phyloP scores from a whole-genome alignment of 1,284 basidiomycete species.

The Microbotryum lychnidis-dioicae region DNA sequence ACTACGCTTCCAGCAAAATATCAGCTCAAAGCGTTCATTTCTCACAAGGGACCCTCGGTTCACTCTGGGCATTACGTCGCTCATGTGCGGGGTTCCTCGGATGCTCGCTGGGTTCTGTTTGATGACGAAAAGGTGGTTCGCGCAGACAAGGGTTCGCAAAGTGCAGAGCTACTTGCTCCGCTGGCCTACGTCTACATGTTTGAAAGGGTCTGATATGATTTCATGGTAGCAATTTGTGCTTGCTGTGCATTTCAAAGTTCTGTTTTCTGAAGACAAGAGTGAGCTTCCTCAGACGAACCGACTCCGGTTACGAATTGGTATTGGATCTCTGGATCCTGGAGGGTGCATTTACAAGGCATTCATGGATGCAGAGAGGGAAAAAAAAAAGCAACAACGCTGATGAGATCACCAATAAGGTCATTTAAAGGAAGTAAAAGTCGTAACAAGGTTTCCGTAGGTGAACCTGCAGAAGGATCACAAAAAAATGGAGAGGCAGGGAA shows the following conservation, averaged over 20 bases:
- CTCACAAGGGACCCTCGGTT: constrained; percentile 90
- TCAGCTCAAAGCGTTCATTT: constrained; percentile 82
- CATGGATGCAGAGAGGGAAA: no score
- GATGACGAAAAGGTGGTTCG: constrained; percentile 93
- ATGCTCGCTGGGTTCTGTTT: constrained; percentile 68
- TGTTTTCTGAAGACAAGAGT: no score
- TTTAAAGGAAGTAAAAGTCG: no score
- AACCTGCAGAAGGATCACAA: no score
- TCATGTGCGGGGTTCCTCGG: constrained; percentile 50
- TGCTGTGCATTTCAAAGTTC: no score
- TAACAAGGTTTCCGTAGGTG: no score
- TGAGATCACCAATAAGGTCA: no score
- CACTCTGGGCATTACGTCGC: constrained; percentile 93
- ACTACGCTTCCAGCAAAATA: constrained; percentile 62
- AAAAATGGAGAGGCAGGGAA: constrained; percentile 2
- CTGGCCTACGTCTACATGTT: constrained; percentile 85
- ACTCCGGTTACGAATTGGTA: no score
- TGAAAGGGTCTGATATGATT: constrained; percentile 42
- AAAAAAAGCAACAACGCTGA: neutral
- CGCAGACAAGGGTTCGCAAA: constrained; percentile 56
- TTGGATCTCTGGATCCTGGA: no score
- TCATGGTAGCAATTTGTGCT: neutral
- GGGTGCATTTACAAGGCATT: no score
- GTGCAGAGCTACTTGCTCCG: constrained; percentile 61
- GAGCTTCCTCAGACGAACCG: no score